Evolutionary conservation across 2,329 filamentous ascomycete genomes (phyloP), one percentile per base, ranked within the genome.

Genomic region (Neobulgaria alba): DNA sequence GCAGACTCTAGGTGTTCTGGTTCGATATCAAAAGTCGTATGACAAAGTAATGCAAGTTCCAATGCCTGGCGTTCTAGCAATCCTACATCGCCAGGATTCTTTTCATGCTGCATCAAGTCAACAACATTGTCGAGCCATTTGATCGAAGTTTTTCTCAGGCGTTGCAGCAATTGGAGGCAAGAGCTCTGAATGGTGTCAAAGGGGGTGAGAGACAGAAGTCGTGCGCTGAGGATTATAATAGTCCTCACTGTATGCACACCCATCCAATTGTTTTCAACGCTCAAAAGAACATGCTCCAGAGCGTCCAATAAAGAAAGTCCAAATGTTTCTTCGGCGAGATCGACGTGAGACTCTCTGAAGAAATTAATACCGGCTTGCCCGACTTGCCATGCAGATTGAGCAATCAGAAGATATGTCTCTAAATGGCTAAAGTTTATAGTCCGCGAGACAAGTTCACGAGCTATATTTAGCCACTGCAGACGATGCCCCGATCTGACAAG

Each of bases 391-490:
- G 66, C 60, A 0, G 64, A 60, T 45, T 82, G 76, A 2, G 66
- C 51, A 1, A 79, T 38, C 0, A 78, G 51, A 2, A 67, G 47
- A 4, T 58, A 58, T 0, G 71, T 70, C 31, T 75, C 69, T 0
- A 59, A 43, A 31, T 69, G 68, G 9, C 67, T 69, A 26, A 76
- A 68, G 33, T 75, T 67, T 0, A 82, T 38, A 1, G 61, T 61
- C 0, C 69, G 67, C 1, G 62, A 58, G 0, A 59, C 55, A 3
- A 82, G 55, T 49, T 79, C 68, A 1, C 63, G 51, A 0, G 76
- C 52, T 3, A 82, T 67, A 39, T 78, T 80, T 7, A 62, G 51
- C 70, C 75, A 81, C 37, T 75, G 71, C 7, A 77, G 56, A 1
- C 56, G 51, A 14, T 63, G 43, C 0, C 75, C 75, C 1, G 69